Conservation (phyloP, 306 rosid genomes). For the Erythrophleum fordii region DNA sequence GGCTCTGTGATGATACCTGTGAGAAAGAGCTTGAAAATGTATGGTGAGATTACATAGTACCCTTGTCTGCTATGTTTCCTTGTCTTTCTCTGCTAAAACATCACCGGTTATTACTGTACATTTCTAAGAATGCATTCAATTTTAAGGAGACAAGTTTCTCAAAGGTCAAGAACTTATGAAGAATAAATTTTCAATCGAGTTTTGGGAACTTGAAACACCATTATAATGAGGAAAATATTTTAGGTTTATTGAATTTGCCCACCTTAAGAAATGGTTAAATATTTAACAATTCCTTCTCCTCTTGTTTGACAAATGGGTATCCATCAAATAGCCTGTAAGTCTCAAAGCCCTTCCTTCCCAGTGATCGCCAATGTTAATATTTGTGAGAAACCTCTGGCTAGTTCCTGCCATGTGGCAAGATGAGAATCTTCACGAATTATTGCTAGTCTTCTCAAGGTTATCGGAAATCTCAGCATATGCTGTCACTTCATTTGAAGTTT, state of each 20-base stretch:
- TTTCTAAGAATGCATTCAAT: constrained; percentile 28
- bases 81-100: not conserved
- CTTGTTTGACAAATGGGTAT: not conserved
- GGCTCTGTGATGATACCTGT: constrained; percentile 73
- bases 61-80: constrained; percentile 31
- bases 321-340: not conserved
- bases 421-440: not conserved
- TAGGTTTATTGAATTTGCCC: not conserved
- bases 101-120: not conserved
- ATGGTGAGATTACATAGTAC: constrained; percentile 78
- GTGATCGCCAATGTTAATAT: not conserved
- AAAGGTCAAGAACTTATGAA: constrained; percentile 3
- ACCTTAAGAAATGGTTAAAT: constrained; percentile 17
- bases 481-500: no score
- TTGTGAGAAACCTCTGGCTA: not conserved
- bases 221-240: constrained; percentile 14
- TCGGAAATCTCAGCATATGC: no score
- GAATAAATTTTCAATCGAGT: not conserved
- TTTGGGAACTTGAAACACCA: not conserved
- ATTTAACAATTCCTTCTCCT: not conserved
- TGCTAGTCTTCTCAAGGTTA: not conserved
- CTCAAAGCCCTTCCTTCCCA: not conserved
- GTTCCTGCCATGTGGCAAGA: not conserved
- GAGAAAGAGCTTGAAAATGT: constrained; percentile 98
- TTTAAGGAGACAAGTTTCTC: not conserved